Percentiles rank a stretch among this genome's conserved stretches.
Conservation (phyloP, 2,329 filamentous ascomycete species). For the Alternaria sp. region DNA sequence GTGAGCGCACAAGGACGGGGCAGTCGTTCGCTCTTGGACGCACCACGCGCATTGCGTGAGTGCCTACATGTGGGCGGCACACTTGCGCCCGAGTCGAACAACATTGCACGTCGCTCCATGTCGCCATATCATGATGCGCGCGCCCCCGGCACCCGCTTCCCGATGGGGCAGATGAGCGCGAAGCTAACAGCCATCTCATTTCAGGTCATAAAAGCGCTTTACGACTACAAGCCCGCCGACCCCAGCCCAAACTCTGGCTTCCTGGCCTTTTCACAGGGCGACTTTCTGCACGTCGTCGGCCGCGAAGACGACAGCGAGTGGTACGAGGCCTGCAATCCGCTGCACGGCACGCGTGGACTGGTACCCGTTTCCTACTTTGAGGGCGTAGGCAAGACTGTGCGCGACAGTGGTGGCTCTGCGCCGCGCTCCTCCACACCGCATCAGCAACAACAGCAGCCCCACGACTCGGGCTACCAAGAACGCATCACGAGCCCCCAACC, state of each 20-base stretch:
- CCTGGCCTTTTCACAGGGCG: slow-evolving; percentile 90
- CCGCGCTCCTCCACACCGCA: slow-evolving; percentile 50
- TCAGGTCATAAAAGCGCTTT: slow-evolving; percentile 95
- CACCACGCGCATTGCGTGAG: slow-evolving; percentile 3
- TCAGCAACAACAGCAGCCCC: slow-evolving; percentile 64
- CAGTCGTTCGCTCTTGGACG: neutral
- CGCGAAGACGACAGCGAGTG: slow-evolving; percentile 94
- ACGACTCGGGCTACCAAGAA: slow-evolving; percentile 91
- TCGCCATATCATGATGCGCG: slow-evolving; percentile 13
- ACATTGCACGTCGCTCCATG: neutral
- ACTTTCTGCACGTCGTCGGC: slow-evolving; percentile 98
- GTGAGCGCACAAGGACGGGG: neutral
- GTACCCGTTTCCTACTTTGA: slow-evolving; percentile 97
- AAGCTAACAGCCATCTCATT: slow-evolving; percentile 37
- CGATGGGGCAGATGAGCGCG: slow-evolving; percentile 30
- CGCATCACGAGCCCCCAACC: slow-evolving; percentile 44
- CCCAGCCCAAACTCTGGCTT: slow-evolving; percentile 67
- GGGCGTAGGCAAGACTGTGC: slow-evolving; percentile 86
- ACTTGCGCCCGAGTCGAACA: neutral
- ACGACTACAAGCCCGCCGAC: slow-evolving; percentile 86
- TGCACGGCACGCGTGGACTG: slow-evolving; percentile 86
- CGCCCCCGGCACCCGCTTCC: slow-evolving; percentile 22
- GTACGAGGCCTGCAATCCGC: slow-evolving; percentile 98
- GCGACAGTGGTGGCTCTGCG: slow-evolving; percentile 73
- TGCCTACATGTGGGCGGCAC: slow-evolving; percentile 1